phyloP scores from a whole-genome alignment of 345 rosid genomes.

The Lumnitzera racemosa region DNA sequence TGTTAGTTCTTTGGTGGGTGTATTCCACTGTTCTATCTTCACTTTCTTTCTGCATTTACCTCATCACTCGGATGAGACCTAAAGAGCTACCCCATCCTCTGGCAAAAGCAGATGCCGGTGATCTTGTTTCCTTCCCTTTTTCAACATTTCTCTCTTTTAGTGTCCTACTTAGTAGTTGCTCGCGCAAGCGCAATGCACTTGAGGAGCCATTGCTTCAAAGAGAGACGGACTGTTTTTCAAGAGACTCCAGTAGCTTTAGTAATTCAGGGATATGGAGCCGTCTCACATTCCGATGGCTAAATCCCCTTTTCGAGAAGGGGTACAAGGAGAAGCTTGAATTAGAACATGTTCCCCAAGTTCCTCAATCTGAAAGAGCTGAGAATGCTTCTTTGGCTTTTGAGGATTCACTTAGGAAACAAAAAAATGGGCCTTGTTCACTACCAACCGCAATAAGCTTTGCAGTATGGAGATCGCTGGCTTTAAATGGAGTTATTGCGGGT shows the following conservation, averaged over 20 bases:
- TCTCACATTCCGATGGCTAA: slow-evolving; percentile 48
- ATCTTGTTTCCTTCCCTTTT: slow-evolving; percentile 35
- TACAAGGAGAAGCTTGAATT: slow-evolving; percentile 35
- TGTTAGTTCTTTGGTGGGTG: slow-evolving; percentile 50
- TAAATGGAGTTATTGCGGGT: slow-evolving; percentile 65
- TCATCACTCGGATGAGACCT: slow-evolving; percentile 16
- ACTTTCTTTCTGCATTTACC: slow-evolving; percentile 19
- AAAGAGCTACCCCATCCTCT: slow-evolving; percentile 13
- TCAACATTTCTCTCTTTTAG: slow-evolving; percentile 25
- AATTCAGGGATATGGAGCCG: slow-evolving; percentile 42
- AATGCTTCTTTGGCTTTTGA: slow-evolving; percentile 40
- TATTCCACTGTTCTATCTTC: slow-evolving; percentile 19
- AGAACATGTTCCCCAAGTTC: slow-evolving; percentile 39
- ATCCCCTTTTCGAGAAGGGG: slow-evolving; percentile 41
- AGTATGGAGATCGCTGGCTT: slow-evolving; percentile 37
- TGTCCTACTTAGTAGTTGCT: slow-evolving; percentile 10
- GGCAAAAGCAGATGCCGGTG: slow-evolving; percentile 24
- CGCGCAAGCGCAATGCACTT: slow-evolving; percentile 10
- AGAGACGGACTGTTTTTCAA: slow-evolving; percentile 7
- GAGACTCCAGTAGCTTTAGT: slow-evolving; percentile 11
- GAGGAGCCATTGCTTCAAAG: slow-evolving; percentile 25
- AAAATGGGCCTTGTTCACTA: slow-evolving; percentile 25
- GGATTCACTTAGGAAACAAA: slow-evolving; percentile 34
- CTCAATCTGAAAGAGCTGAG: slow-evolving; percentile 50
- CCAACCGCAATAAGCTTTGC: slow-evolving; percentile 28